Base-by-base conservation (phyloP, 176 grass and related monocot genomes). In the Lolium perenne region DNA sequence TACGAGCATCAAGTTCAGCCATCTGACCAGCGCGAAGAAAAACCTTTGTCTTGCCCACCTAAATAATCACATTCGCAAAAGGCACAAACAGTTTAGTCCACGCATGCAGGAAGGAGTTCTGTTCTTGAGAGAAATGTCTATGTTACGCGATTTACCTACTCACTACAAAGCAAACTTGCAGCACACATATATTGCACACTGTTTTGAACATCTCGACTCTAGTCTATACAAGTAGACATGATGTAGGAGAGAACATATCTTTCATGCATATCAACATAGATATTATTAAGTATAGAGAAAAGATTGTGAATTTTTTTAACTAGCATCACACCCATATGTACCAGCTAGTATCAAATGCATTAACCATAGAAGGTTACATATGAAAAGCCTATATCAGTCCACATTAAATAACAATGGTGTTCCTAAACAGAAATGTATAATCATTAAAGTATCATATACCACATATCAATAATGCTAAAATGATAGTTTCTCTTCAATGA, bases 41-140 rank as follows among this genome's bases (percentile, higher is more conserved):
- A 47, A 98, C 92, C 87, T 98, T 98, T 88, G 93, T 95, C 81
- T 98, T 98, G 80, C 96, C 96, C 84, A 95, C 94, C 96, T 98
- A 87, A 46, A 81, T 72, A 59, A 29, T 56, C 21, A 56, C 78
- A 69, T 83, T 87, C 29, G 79, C 74, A 87, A 76, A 80, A 77
- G 9, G 17, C 3, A 82, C 79, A 84, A 75, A 81, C 12, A 82
- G 54, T 49, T 92, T 82, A 87, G 73, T 68, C 20, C 63, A 89
- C 50, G 77, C 68, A 84, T 59, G 20, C 81, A 69, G 66, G 82
- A 14, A 71, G 8, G 51, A 75, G 9, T 40, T 75, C 48, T 22
- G 38, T 51, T 80, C 55, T 45, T 32, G 78, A 63, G 21, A 7
- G 14, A 63, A 29, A 80, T 6, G 49, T 63, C 55, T 72, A 59